Evolutionary conservation across 768 basidiomycete species (phyloP).

Genomic region (Mycena olivaceomarginata): DNA sequence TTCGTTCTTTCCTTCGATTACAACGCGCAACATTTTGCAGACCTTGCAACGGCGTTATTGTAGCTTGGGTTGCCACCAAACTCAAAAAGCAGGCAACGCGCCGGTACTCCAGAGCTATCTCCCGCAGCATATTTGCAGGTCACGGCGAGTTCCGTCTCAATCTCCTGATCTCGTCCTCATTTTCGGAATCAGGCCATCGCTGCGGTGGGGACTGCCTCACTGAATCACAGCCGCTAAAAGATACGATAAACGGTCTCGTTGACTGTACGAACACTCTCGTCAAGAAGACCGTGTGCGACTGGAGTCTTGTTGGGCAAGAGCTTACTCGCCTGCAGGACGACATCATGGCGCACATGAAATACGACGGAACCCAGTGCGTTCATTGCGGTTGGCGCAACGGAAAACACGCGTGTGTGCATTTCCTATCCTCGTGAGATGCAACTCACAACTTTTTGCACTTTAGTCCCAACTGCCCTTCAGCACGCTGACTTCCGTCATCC

Average conservation of each 20-base stretch:
- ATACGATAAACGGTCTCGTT: not conserved
- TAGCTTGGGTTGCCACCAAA: not conserved
- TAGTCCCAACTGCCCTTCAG: too few relatives aligned
- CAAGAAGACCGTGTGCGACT: constrained; percentile 1
- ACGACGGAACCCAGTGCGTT: too few relatives aligned
- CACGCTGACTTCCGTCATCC: too few relatives aligned
- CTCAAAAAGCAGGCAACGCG: not conserved
- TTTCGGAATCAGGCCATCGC: not conserved
- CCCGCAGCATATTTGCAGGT: constrained; percentile 1
- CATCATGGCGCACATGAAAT: not conserved
- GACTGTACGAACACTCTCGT: not conserved
- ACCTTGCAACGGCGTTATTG: not conserved
- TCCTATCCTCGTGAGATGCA: too few relatives aligned
- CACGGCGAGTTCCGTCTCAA: not conserved
- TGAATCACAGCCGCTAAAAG: not conserved
- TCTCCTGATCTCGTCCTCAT: not conserved
- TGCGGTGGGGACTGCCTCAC: not conserved
- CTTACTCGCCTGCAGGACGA: constrained; percentile 2
- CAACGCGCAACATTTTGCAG: not conserved
- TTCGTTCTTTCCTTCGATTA: not conserved
- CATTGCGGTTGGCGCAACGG: too few relatives aligned
- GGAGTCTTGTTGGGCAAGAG: constrained; percentile 3
- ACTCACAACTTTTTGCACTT: too few relatives aligned
- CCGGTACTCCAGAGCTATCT: constrained; percentile 8
- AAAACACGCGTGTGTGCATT: too few relatives aligned